These are phyloP conservation scores for Herpetomonas samuelpessoai DNA, from an alignment of 208 protist species.

Conservation along the genomic window DNA sequence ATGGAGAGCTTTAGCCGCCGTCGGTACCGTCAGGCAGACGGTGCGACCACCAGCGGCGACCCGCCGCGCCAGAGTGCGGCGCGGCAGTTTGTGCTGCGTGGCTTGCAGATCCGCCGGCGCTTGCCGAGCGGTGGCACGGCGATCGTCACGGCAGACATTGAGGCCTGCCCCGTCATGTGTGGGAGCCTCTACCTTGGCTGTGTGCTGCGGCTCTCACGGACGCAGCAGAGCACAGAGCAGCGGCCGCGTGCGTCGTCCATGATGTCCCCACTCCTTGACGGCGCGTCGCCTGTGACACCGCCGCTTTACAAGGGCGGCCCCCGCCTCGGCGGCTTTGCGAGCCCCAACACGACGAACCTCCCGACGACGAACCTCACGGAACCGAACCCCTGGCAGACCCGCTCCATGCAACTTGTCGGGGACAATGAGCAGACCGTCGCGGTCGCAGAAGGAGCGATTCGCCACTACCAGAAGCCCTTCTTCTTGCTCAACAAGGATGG, in stretches of 20 bases:
- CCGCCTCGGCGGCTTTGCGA: too few species aligned
- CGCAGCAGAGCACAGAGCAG: too few species aligned
- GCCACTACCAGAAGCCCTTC: constrained; percentile 4
- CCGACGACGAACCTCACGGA: background rate
- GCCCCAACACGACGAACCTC: background rate
- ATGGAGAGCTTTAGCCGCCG: too few species aligned
- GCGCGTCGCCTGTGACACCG: too few species aligned
- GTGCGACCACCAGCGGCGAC: too few species aligned
- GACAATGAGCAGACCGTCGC: background rate
- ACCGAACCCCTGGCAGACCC: background rate
- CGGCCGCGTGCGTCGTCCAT: too few species aligned
- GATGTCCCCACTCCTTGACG: too few species aligned
- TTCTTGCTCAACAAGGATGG: constrained; percentile 9
- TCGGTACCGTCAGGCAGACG: too few species aligned
- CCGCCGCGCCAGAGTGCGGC: too few species aligned
- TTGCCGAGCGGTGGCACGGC: background rate
- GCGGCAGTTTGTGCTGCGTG: background rate
- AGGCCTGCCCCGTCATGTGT: background rate
- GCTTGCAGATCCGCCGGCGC: background rate
- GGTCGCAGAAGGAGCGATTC: constrained; percentile 5
- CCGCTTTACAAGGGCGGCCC: too few species aligned
- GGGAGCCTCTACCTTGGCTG: constrained; percentile 1
- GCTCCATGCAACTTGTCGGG: background rate
- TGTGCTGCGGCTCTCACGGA: constrained; percentile 2
- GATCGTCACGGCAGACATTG: background rate